phyloP scores from a whole-genome alignment of 495 filamentous ascomycete species.

The Tuber melanosporum region DNA sequence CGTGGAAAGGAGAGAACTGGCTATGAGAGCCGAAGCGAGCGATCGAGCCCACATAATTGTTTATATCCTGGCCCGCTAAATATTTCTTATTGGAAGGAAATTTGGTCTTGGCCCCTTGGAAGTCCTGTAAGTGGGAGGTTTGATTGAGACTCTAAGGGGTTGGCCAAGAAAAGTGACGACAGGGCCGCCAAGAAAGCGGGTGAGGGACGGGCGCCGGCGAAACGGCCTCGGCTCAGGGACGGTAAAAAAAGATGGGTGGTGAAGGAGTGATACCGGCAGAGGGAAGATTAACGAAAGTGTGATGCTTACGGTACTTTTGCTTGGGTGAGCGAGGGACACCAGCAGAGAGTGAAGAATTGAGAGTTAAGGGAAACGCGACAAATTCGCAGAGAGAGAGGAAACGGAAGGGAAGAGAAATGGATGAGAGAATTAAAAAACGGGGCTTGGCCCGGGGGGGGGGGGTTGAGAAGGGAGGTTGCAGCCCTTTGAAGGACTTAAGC shows the following conservation, averaged over 20 bases:
- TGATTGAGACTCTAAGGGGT: not conserved
- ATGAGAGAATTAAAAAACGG: slow-evolving; percentile 17
- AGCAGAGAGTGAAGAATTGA: not conserved
- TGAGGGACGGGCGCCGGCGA: not conserved
- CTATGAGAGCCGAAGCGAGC: slow-evolving; percentile 22
- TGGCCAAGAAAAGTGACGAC: slow-evolving; percentile 3
- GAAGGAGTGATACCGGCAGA: not conserved
- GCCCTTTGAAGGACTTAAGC: slow-evolving; percentile 27
- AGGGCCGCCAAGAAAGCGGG: slow-evolving; percentile 4
- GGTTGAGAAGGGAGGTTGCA: slow-evolving; percentile 2
- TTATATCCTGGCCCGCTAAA: not conserved
- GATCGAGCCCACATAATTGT: slow-evolving; percentile 21
- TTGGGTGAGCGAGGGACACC: not conserved
- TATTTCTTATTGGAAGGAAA: slow-evolving; percentile 6
- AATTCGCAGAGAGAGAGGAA: not conserved
- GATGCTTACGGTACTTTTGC: not conserved
- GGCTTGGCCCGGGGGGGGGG: slow-evolving; percentile 16
- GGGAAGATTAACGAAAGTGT: not conserved
- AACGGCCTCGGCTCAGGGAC: not conserved
- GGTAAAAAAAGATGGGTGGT: not conserved
- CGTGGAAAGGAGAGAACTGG: slow-evolving; percentile 46
- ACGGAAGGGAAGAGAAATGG: slow-evolving; percentile 8
- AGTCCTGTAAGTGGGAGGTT: not conserved
- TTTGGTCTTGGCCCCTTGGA: slow-evolving; percentile 15
- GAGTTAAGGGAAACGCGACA: slow-evolving; percentile 10